Evolutionary conservation across 805 yeast species (phyloP).

Genomic region (Candida xiaguanensis): DNA sequence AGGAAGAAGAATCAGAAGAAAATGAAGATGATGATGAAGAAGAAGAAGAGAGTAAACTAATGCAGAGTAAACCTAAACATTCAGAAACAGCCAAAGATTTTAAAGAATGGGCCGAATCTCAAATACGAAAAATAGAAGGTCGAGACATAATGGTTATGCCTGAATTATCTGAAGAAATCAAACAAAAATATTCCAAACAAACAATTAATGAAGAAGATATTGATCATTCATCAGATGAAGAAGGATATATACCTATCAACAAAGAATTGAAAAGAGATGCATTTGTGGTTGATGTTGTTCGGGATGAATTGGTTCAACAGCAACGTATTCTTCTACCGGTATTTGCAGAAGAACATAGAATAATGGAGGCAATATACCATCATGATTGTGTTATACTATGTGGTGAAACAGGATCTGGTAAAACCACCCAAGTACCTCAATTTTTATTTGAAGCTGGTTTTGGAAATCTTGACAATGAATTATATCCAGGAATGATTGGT

Average conservation of each 20-base stretch:
- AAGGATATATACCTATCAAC: slow-evolving; percentile 55
- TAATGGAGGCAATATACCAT: slow-evolving; percentile 94
- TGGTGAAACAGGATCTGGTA: slow-evolving; percentile 99
- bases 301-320: slow-evolving; percentile 64
- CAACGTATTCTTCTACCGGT: slow-evolving; percentile 79
- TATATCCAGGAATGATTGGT: slow-evolving; percentile 87
- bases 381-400: slow-evolving; percentile 87
- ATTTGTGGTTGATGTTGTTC: slow-evolving; percentile 60
- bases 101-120: slow-evolving; percentile 84
- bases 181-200: slow-evolving; percentile 42
- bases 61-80: slow-evolving; percentile 43
- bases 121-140: slow-evolving; percentile 62
- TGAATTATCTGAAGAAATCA: slow-evolving; percentile 45
- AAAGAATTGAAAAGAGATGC: slow-evolving; percentile 54
- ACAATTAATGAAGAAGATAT: slow-evolving; percentile 66
- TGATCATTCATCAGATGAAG: slow-evolving; percentile 66
- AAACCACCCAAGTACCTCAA: slow-evolving; percentile 97
- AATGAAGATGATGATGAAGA: slow-evolving; percentile 29
- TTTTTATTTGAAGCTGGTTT: slow-evolving; percentile 91
- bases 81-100: slow-evolving; percentile 50
- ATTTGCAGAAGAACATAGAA: slow-evolving; percentile 80
- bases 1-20: slow-evolving; percentile 25
- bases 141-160: slow-evolving; percentile 39
- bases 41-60: slow-evolving; percentile 27
- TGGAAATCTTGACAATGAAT: slow-evolving; percentile 57